phyloP scores from a whole-genome alignment of 2,329 filamentous ascomycete species.

The Peltaster fructicola region DNA sequence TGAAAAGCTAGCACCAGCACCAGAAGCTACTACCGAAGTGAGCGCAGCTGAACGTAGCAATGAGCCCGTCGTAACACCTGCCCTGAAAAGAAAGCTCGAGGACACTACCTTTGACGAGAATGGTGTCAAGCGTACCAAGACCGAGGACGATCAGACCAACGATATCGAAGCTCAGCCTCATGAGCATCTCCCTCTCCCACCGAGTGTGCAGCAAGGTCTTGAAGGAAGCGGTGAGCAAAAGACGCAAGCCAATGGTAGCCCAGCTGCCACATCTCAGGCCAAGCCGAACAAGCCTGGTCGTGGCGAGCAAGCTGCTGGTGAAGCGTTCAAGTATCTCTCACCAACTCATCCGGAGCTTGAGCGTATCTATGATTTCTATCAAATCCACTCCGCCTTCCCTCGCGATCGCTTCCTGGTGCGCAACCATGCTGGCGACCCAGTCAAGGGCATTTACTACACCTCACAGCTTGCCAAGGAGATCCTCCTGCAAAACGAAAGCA shows the following conservation, averaged over 20 bases:
- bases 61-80: constrained; percentile 2
- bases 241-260: not conserved
- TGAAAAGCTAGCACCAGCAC: constrained; percentile 6
- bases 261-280: not conserved
- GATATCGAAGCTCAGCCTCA: constrained; percentile 1
- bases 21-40: constrained; percentile 1
- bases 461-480: constrained; percentile 71
- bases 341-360: constrained; percentile 58
- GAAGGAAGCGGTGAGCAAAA: constrained; percentile 1
- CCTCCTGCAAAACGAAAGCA: constrained; percentile 69
- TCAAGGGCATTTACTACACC: constrained; percentile 95
- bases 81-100: constrained; percentile 3
- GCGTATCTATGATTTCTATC: constrained; percentile 69
- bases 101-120: too few species aligned
- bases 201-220: constrained; percentile 1
- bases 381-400: constrained; percentile 68
- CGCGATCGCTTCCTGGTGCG: constrained; percentile 88
- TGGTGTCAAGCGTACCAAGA: too few species aligned
- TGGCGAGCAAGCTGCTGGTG: constrained; percentile 44
- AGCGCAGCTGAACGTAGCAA: constrained; percentile 7
- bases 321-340: constrained; percentile 84
- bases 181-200: constrained; percentile 1
- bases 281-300: constrained; percentile 4
- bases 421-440: constrained; percentile 71
- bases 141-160: constrained; percentile 6